A percentile compares a stretch with the other conserved stretches of the same genome.
Conservation (phyloP, 108 stramenopile genomes). For the Skeletonema marinoi region DNA sequence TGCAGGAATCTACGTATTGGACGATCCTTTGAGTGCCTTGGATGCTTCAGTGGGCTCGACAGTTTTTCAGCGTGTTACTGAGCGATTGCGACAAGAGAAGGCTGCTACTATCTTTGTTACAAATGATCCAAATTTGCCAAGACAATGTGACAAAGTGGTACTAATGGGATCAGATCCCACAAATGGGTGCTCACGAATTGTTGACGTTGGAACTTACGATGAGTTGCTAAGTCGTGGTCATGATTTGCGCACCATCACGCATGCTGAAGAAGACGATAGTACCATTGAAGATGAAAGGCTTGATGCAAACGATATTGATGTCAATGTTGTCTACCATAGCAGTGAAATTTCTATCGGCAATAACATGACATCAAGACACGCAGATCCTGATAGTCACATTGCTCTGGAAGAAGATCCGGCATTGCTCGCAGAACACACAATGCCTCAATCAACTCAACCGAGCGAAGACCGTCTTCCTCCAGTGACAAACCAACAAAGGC, state of each 20-base stretch:
- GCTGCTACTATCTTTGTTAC: conserved; percentile 78
- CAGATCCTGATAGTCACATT: conserved; percentile 66
- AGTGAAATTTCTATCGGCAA: conserved; percentile 9
- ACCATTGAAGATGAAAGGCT: conserved; percentile 15
- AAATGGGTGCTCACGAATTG: conserved; percentile 57
- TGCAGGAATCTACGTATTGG: conserved; percentile 87
- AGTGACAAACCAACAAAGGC: conserved; percentile 5
- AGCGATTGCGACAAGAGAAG: conserved; percentile 50
- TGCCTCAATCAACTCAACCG: conserved; percentile 26
- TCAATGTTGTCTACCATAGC: conserved; percentile 31
- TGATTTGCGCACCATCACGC: conserved; percentile 42
- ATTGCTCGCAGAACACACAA: conserved; percentile 43
- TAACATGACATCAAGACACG: conserved; percentile 45
- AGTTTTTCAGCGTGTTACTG: conserved; percentile 69
- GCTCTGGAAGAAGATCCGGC: conserved; percentile 53
- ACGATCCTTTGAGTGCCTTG: conserved; percentile 89
- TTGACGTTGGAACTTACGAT: conserved; percentile 78
- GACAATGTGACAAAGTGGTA: conserved; percentile 76
- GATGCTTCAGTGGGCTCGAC: conserved; percentile 73
- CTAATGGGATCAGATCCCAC: conserved; percentile 64
- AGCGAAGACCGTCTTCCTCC: background rate
- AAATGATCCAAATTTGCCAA: conserved; percentile 77
- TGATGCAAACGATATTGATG: background rate
- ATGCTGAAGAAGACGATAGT: conserved; percentile 9
- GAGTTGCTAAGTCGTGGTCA: conserved; percentile 70